A percentile compares a stretch with the other conserved stretches of the same genome.
These are phyloP conservation scores for Zalaria sp. DNA, from an alignment of 2,329 filamentous ascomycete genomes.

Conservation along the genomic window DNA sequence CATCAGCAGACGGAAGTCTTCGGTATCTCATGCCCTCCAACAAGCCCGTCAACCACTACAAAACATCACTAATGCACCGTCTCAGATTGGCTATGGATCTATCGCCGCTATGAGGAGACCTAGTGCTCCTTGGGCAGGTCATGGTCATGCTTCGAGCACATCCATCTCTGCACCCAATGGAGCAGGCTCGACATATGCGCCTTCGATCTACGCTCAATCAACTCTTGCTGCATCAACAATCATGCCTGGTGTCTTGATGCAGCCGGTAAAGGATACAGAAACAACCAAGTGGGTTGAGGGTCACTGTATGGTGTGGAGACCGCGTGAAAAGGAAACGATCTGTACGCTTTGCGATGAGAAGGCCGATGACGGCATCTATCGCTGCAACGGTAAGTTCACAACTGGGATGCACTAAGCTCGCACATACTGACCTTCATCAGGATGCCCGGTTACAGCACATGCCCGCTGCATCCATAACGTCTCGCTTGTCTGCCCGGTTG, in stretches of 20 bases:
- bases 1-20: slow-evolving; percentile 75
- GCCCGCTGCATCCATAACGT: slow-evolving; percentile 45
- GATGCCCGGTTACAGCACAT: slow-evolving; percentile 44
- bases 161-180: slow-evolving; percentile 52
- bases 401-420: slow-evolving; percentile 1
- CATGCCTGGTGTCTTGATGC: slow-evolving; percentile 72
- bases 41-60: slow-evolving; percentile 12
- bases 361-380: slow-evolving; percentile 59
- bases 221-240: slow-evolving; percentile 74
- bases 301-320: slow-evolving; percentile 59
- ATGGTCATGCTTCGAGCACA: slow-evolving; percentile 46
- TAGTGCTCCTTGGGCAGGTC: slow-evolving; percentile 19
- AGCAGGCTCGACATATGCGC: slow-evolving; percentile 48
- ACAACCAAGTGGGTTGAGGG: slow-evolving; percentile 75
- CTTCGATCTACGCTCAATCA: slow-evolving; percentile 74
- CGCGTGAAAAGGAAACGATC: slow-evolving; percentile 42
- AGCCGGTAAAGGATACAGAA: slow-evolving; percentile 65
- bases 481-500: slow-evolving; percentile 50
- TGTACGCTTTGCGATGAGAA: slow-evolving; percentile 69
- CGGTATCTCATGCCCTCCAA: slow-evolving; percentile 28
- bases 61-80: slow-evolving; percentile 16
- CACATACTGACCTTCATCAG: slow-evolving; percentile 13
- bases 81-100: slow-evolving; percentile 59
- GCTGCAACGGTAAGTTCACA: slow-evolving; percentile 41
- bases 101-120: slow-evolving; percentile 50